These are phyloP conservation scores for Trichoderma cornu-damae DNA, from an alignment of 2,329 filamentous ascomycete species.

Conservation along the genomic window DNA sequence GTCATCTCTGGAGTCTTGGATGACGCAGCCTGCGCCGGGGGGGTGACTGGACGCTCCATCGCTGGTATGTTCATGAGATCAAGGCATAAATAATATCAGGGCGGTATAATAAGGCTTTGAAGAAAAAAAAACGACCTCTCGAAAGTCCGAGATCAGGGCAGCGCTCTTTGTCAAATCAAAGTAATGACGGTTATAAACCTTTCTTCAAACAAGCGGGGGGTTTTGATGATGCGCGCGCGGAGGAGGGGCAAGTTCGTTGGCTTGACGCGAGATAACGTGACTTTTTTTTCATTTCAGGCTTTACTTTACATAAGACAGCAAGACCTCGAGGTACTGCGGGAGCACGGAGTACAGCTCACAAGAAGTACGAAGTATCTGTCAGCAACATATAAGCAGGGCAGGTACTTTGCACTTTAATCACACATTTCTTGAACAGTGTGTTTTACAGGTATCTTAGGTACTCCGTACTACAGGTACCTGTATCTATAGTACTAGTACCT, in stretches of 20 bases:
- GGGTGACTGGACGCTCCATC: slow-evolving; percentile 48
- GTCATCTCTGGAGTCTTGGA: slow-evolving; percentile 52
- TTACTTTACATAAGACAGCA: background rate
- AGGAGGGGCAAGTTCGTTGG: slow-evolving; percentile 27
- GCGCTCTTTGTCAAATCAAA: background rate
- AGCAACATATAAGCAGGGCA: too few relatives aligned
- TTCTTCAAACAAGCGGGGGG: background rate
- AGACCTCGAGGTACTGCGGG: too few relatives aligned
- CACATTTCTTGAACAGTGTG: too few relatives aligned
- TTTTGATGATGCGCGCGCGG: background rate
- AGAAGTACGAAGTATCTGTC: background rate
- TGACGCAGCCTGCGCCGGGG: slow-evolving; percentile 38
- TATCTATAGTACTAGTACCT: too few relatives aligned
- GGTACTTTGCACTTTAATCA: too few relatives aligned
- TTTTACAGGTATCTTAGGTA: too few relatives aligned
- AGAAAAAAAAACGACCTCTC: background rate
- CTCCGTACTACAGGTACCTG: too few relatives aligned
- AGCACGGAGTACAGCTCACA: too few relatives aligned
- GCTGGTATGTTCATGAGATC: background rate
- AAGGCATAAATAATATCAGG: background rate
- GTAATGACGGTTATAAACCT: background rate
- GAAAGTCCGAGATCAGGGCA: background rate
- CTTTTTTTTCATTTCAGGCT: background rate
- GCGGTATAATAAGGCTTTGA: too few relatives aligned
- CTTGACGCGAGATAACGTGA: slow-evolving; percentile 32